These are phyloP conservation scores for Solanum chmielewskii DNA, from an alignment of 257 asterid genomes.

Conservation along the genomic window DNA sequence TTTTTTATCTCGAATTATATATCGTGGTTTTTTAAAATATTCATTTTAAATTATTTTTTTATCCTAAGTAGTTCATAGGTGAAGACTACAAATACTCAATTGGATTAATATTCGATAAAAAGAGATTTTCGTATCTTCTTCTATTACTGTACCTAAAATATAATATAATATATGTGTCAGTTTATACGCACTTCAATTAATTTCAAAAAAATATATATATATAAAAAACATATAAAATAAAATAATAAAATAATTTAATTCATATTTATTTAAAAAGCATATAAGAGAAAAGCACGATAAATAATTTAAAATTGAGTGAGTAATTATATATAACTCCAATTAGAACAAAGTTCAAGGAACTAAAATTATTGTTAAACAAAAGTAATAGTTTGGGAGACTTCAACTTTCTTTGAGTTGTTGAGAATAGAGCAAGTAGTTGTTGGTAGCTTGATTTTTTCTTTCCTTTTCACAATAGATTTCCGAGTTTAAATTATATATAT, in stretches of 20 bases:
- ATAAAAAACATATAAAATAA: no score
- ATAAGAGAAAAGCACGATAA: no score
- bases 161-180: rapidly evolving
- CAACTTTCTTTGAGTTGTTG: background rate
- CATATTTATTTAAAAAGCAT: background rate
- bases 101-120: background rate
- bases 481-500: background rate
- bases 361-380: background rate
- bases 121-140: background rate
- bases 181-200: rapidly evolving
- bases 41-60: background rate
- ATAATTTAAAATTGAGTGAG: no score
- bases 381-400: background rate
- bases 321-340: background rate
- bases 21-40: background rate
- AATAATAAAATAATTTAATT: no score
- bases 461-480: background rate
- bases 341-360: background rate
- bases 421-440: background rate
- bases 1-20: background rate
- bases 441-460: background rate
- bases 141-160: no score
- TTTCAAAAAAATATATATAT: background rate
- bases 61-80: background rate
- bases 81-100: background rate